Evolutionary conservation across 1,284 basidiomycete species (phyloP), one percentile per base, ranked within the genome.

Genomic region (Baeospora myosura): DNA sequence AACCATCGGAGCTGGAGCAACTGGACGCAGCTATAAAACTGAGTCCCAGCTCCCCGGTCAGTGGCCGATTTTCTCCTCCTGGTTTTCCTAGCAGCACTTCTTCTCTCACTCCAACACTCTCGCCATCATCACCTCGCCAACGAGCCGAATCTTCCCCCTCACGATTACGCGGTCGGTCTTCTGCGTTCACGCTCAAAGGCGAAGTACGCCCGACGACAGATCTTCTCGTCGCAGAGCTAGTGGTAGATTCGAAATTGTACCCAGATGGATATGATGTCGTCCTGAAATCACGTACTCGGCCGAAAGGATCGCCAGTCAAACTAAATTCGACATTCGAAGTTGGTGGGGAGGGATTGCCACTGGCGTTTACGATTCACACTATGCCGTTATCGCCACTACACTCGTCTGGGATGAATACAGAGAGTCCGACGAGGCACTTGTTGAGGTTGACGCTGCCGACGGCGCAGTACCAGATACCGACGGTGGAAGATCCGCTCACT

Each of bases 401-500:
- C 56, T 88, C 88, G 3, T 81, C 81, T 4, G 80, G 78, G 6
- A 57, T 82, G 44, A 74, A 69, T 45, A 65, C 69, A 10, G 74
- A 75, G 46, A 66, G 68, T 36, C 74, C 79, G 5, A 72, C 80
- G 16, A 73, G 87, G 26, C 88, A 93, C 57, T 59, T 94, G 14
- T 50, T 94, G 7, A 72, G 85, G 31, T 57, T 94, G 41, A 80
- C 74, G 28, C 62, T 94, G n/a, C 90, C 90, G 2, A 91, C 88
- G 0, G 78, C 83, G 7, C 84, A 82, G 46, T 89, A 82, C 55
- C 78, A 83, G 55, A 69, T 80, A 23, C 78, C 80, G 30, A 78
- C 77, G 0, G 75, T 92, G 14, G 66, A 76, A 44, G 88, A 93
- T 63, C 91, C 90, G 5, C 63, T 93, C 49, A 90, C 84, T 1